A percentile compares a stretch with the other conserved stretches of the same genome.
Evolutionary conservation across 1,284 basidiomycete genomes (phyloP).

Genomic region (Cerrena zonata): DNA sequence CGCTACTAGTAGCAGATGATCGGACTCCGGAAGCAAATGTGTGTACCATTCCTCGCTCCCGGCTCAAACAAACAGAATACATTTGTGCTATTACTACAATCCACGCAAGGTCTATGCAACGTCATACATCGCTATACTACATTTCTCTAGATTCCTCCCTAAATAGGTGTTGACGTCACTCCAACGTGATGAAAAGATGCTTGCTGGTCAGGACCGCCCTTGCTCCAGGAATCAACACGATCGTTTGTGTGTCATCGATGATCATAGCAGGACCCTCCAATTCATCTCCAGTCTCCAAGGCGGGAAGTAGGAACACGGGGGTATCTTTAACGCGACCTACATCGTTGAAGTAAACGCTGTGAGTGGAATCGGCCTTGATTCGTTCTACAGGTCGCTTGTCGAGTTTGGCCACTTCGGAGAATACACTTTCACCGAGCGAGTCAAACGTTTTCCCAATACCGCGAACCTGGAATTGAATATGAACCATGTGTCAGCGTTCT

Average conservation of each 20-base stretch:
- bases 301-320: constrained; percentile 71
- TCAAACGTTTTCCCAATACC: constrained; percentile 89
- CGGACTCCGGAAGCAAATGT: not conserved
- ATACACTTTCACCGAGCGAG: constrained; percentile 74
- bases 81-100: not conserved
- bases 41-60: not conserved
- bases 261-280: constrained; percentile 83
- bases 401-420: constrained; percentile 58
- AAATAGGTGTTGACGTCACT: constrained; percentile 15
- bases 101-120: not conserved
- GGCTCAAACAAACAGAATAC: not conserved
- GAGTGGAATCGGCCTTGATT: constrained; percentile 42
- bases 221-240: constrained; percentile 72
- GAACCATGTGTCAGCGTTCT: not conserved
- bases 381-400: constrained; percentile 36
- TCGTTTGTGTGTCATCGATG: constrained; percentile 89
- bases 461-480: constrained; percentile 44
- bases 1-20: too few species aligned
- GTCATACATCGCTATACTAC: not conserved
- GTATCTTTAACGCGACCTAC: constrained; percentile 70
- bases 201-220: constrained; percentile 62
- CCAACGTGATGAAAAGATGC: constrained; percentile 66
- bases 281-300: constrained; percentile 62
- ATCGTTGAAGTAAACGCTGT: constrained; percentile 77
- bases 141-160: not conserved